phyloP scores from a whole-genome alignment of 805 yeast genomes.

The Kodamaea sagamina region DNA sequence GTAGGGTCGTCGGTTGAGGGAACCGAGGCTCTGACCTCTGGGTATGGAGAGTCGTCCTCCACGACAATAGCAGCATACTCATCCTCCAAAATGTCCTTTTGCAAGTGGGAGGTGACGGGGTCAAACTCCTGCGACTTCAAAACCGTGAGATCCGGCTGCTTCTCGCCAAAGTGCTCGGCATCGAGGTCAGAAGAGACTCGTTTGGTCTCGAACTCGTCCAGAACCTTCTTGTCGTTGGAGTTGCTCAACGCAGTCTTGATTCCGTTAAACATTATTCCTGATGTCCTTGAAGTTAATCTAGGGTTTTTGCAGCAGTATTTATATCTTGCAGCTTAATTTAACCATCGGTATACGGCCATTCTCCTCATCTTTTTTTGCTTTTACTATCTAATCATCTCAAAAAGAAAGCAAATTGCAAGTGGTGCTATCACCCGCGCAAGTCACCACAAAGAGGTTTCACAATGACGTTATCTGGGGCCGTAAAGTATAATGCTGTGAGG shows the following conservation, averaged over 20 bases:
- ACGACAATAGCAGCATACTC: slow-evolving; percentile 44
- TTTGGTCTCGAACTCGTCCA: slow-evolving; percentile 3
- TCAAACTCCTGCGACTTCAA: slow-evolving; percentile 34
- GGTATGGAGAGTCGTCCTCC: slow-evolving; percentile 56
- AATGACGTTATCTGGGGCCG: too few species aligned
- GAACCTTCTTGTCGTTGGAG: slow-evolving; percentile 8
- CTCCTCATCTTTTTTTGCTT: not conserved
- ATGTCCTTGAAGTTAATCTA: not conserved
- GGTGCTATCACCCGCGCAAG: slow-evolving; percentile 2
- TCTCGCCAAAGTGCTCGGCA: slow-evolving; percentile 9
- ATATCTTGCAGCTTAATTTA: not conserved
- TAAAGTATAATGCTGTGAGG: too few species aligned
- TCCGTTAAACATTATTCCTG: slow-evolving; percentile 8
- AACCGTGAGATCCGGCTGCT: slow-evolving; percentile 5
- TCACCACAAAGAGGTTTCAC: too few species aligned
- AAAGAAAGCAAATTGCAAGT: slow-evolving; percentile 2
- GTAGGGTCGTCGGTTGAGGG: slow-evolving; percentile 53
- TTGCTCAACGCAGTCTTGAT: slow-evolving; percentile 8
- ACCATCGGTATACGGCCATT: not conserved
- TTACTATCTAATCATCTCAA: not conserved
- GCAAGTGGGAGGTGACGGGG: slow-evolving; percentile 31
- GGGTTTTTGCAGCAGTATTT: not conserved
- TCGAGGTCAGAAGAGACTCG: slow-evolving; percentile 9
- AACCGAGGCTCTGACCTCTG: slow-evolving; percentile 67
- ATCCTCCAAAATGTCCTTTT: slow-evolving; percentile 26